These are phyloP conservation scores for Cornus florida DNA, from an alignment of 148 eudicot species.

Conservation along the genomic window DNA sequence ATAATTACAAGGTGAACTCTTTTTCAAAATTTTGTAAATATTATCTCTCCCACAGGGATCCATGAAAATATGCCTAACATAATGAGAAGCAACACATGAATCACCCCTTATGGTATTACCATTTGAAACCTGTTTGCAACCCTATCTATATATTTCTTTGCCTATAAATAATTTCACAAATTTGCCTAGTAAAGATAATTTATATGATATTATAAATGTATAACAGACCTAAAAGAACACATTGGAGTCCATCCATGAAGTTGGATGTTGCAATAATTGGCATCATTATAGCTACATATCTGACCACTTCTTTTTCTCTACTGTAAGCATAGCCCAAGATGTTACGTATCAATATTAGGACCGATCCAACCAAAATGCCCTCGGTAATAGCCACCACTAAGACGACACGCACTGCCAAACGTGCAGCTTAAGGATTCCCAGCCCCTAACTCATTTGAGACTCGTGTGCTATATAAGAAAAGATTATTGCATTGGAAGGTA, in stretches of 20 bases:
- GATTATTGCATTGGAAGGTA: background rate
- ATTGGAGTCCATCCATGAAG: conserved; percentile 63
- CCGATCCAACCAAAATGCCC: conserved; percentile 51
- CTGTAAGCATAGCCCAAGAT: conserved; percentile 73
- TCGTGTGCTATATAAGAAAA: conserved; percentile 46
- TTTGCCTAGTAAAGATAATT: background rate
- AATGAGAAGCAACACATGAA: no score
- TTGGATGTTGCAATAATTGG: conserved; percentile 64
- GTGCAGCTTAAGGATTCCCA: conserved; percentile 54
- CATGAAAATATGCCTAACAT: no score
- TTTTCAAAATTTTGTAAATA: no score
- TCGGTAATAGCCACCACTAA: conserved; percentile 39
- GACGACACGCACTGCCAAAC: conserved; percentile 58
- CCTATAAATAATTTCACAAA: background rate
- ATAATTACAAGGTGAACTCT: no score
- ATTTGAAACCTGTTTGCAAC: background rate
- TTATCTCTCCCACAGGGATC: no score
- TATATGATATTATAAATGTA: background rate
- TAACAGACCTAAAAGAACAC: conserved; percentile 67
- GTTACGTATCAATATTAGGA: conserved; percentile 53
- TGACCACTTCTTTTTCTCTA: conserved; percentile 60
- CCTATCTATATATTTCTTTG: no score
- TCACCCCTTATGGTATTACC: background rate
- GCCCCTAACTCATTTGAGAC: conserved; percentile 83
- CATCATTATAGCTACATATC: conserved; percentile 64